Evolutionary conservation across 2,329 filamentous ascomycete genomes (phyloP).

Genomic region (Alternaria rosae): DNA sequence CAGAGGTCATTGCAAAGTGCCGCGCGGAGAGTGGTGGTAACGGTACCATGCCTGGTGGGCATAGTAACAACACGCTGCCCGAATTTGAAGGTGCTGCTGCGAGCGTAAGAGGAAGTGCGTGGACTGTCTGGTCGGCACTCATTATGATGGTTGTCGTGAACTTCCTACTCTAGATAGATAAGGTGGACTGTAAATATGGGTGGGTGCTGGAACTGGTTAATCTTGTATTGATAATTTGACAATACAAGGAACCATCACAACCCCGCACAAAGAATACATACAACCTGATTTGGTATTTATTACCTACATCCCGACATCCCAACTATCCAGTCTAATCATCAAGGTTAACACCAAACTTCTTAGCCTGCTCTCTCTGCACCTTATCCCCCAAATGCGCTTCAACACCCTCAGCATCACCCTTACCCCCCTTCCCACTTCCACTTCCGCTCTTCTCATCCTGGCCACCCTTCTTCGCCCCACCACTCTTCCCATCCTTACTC

Average conservation of each 20-base stretch:
- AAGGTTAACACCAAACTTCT: slow-evolving; percentile 25
- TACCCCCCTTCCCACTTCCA: neutral
- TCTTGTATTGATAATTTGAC: neutral
- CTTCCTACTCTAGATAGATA: neutral
- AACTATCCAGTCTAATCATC: neutral
- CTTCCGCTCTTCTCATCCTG: neutral
- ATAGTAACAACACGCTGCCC: neutral
- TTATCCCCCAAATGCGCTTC: slow-evolving; percentile 3
- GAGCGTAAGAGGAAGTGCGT: neutral
- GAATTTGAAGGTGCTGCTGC: slow-evolving; percentile 17
- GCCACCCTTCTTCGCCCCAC: neutral
- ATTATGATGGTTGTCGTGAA: neutral
- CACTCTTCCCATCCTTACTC: neutral
- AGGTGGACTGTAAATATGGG: fast-evolving
- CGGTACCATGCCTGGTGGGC: neutral
- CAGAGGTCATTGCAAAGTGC: slow-evolving; percentile 26
- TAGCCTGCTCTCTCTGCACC: slow-evolving; percentile 19
- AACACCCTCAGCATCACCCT: neutral
- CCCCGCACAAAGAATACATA: neutral
- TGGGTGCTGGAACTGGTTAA: neutral
- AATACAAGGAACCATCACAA: neutral
- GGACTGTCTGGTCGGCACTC: neutral
- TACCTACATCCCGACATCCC: neutral
- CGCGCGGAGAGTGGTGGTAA: slow-evolving; percentile 7
- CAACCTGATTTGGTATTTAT: neutral